Percentiles rank a stretch among this genome's conserved stretches.
These are phyloP conservation scores for Trichoderma sp. DNA, from an alignment of 2,329 filamentous ascomycete genomes.

Conservation along the genomic window DNA sequence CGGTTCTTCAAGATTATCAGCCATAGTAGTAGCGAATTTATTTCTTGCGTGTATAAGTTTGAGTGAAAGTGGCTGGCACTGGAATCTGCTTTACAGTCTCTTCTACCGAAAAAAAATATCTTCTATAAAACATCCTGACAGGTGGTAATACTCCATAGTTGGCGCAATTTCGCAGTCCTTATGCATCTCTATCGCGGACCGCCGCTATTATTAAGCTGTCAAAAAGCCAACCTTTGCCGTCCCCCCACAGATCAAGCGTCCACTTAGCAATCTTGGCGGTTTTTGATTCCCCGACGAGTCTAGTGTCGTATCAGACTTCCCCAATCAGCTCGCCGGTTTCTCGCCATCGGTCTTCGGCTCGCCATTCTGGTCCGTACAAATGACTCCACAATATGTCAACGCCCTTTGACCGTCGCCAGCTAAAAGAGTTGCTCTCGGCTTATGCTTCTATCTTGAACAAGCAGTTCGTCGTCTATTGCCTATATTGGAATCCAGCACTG, in stretches of 20 bases:
- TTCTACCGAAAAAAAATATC: neutral
- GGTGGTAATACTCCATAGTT: neutral
- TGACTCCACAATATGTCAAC: constrained; percentile 13
- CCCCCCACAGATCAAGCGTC: constrained; percentile 1
- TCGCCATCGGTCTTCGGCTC: constrained; percentile 1
- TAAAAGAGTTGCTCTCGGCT: constrained; percentile 15
- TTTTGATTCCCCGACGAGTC: constrained; percentile 4
- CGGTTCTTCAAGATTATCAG: neutral
- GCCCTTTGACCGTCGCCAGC: constrained; percentile 9
- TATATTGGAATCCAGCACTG: neutral
- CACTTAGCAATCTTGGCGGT: constrained; percentile 16
- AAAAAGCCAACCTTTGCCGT: neutral
- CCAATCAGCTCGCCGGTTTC: constrained; percentile 12
- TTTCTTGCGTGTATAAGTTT: neutral
- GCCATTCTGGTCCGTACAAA: constrained; percentile 1
- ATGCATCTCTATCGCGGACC: neutral
- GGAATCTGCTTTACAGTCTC: neutral
- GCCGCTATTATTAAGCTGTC: neutral
- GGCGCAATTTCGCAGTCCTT: neutral
- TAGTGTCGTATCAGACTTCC: constrained; percentile 11
- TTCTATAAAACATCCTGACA: neutral
- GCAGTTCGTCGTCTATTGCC: constrained; percentile 1
- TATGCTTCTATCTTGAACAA: constrained; percentile 11
- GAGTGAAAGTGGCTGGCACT: neutral
- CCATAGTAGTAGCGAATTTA: neutral